Evolutionary conservation across 202 grass and related monocot genomes (phyloP).

Genomic region (Schoenoplectus tabernaemontani): DNA sequence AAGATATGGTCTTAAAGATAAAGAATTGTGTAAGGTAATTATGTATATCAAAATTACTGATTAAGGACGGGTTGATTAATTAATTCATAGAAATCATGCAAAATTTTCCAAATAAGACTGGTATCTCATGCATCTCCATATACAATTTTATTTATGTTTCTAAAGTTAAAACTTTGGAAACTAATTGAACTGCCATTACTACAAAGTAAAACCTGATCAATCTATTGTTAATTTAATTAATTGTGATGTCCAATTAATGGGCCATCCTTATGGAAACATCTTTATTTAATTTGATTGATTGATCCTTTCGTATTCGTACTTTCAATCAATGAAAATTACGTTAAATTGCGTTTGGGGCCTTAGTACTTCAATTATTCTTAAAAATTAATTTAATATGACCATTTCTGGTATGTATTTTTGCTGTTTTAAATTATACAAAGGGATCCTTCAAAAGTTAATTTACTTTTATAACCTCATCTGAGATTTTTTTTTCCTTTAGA

Average conservation of each 20-base stretch:
- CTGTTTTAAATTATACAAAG: neutral
- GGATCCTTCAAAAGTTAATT: conserved; percentile 9
- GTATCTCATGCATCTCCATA: neutral
- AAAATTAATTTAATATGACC: neutral
- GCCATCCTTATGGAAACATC: neutral
- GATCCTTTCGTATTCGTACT: neutral
- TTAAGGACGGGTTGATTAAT: neutral
- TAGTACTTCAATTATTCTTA: neutral
- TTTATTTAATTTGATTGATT: neutral
- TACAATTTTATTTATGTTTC: neutral
- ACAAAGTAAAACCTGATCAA: neutral
- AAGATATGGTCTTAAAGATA: neutral
- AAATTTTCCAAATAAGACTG: neutral
- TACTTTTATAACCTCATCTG: neutral
- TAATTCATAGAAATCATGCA: neutral
- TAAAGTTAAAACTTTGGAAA: neutral
- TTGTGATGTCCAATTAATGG: neutral
- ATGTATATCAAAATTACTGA: neutral
- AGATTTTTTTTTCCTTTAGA: conserved; percentile 16
- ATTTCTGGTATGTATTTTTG: neutral
- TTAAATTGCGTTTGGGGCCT: neutral
- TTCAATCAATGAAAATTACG: neutral
- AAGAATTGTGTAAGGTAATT: neutral
- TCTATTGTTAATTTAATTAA: neutral
- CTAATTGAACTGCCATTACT: neutral